Conservation (phyloP, 352 stramenopile genomes). For the Phytophthora lateralis region DNA sequence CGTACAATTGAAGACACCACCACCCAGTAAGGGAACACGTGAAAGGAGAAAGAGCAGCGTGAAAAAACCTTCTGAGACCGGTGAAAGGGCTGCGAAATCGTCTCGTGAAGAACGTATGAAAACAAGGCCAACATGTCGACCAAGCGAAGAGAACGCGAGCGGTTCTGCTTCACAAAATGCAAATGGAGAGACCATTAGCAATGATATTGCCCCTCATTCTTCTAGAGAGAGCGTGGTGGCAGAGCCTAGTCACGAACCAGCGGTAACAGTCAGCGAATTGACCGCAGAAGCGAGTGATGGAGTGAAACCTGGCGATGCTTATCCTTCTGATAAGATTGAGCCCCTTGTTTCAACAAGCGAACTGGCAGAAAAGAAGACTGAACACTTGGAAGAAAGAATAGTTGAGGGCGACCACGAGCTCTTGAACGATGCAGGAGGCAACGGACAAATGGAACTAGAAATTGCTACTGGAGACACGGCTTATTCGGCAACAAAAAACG, state of each 20-base stretch:
- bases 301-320: too few species aligned
- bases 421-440: neutral
- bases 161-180: neutral
- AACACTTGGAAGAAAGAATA: neutral
- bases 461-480: neutral
- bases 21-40: conserved; percentile 14
- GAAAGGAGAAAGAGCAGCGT: conserved; percentile 30
- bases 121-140: conserved; percentile 1
- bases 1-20: conserved; percentile 1
- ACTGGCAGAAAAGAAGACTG: neutral
- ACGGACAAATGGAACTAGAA: neutral
- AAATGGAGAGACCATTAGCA: neutral
- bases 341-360: neutral
- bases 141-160: conserved; percentile 10
- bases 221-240: neutral
- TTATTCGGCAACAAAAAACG: neutral
- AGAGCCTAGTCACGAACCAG: neutral
- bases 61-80: conserved; percentile 16
- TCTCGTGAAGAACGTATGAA: conserved; percentile 4
- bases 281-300: neutral
- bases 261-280: neutral
- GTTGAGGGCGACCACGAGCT: neutral
- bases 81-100: conserved; percentile 1
- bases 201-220: neutral
- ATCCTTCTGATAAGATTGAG: neutral